Base-by-base conservation (phyloP, 2,329 filamentous ascomycete species). In the Ophiosphaerella korrae region DNA sequence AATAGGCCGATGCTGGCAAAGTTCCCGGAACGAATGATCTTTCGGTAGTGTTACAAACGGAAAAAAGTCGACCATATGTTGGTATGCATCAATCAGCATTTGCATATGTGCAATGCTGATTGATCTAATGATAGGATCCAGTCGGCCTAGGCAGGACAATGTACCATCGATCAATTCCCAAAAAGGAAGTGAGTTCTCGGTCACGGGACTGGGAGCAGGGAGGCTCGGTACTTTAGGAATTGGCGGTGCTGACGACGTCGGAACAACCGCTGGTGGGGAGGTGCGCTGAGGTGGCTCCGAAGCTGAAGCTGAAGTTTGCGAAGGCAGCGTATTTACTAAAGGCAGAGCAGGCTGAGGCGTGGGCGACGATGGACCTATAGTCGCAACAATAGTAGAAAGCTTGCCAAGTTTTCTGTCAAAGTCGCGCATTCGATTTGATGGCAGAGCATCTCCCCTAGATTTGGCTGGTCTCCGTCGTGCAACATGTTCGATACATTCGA, bases 401-500 rank as follows among this genome's bases (percentile, higher is more conserved):
- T 67, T 70, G 55, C 72, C 70, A 18, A 71, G 48, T 47, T 67
- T 70, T 45, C 63, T 68, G 45, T 72, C 70, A 50, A 72, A 65
- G 40, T 73, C 68, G 54, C 66, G 64, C 46, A 67, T 49, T 42
- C 62, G 63, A 52, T 53, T 67, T 35, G 68, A 66, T 31, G 63
- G 58, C 43, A 63, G 64, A 39, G 55, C 55, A 33, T 65, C 62
- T 21, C 52, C 54, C 52, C 62, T 67, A 34, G 63, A 60, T 50
- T 72, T 73, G 56, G 70, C 65, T 58, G 68, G 70, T 33, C 70
- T 55, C 39, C 70, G 61, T 42, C 70, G 70, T 46, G 70, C 68
- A 53, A 73, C 57, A 67, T 73, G 70, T 48, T 73, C 68, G 51
- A 72, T 61, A 52, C 70, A 73, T 35, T 70, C 68, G 21, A 70